A percentile compares a stretch with the other conserved stretches of the same genome.
Evolutionary conservation across 805 yeast genomes (phyloP).

Genomic region (Candida nemodendra): DNA sequence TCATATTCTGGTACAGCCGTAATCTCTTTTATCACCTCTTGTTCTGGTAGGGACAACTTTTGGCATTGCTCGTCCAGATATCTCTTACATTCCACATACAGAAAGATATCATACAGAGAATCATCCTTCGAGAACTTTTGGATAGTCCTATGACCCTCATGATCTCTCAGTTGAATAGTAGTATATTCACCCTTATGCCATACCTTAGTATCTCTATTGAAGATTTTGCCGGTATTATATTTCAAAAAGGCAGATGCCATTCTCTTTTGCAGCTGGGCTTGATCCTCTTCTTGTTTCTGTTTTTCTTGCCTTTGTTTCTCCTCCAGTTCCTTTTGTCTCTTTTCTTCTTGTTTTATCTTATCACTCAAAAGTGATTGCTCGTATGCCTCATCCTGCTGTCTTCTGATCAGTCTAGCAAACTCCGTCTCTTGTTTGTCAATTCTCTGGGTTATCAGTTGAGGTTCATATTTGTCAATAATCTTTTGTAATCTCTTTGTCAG

Average conservation of each 20-base stretch:
- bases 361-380: constrained; percentile 59
- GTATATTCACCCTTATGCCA: constrained; percentile 34
- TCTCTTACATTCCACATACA: constrained; percentile 45
- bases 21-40: constrained; percentile 13
- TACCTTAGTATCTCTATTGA: constrained; percentile 6
- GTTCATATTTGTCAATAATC: constrained; percentile 54
- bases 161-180: constrained; percentile 52
- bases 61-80: constrained; percentile 13
- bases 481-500: constrained; percentile 37
- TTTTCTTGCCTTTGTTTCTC: constrained; percentile 18
- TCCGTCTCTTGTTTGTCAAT: constrained; percentile 60
- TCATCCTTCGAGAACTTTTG: constrained; percentile 41
- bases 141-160: constrained; percentile 50
- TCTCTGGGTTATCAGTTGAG: constrained; percentile 59
- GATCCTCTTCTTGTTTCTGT: constrained; percentile 15
- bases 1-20: constrained; percentile 6
- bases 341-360: constrained; percentile 48
- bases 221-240: constrained; percentile 9
- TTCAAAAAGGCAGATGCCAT: constrained; percentile 25
- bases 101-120: constrained; percentile 47
- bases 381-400: constrained; percentile 68
- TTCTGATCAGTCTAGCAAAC: constrained; percentile 54
- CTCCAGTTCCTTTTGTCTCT: constrained; percentile 29
- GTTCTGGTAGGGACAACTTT: constrained; percentile 11
- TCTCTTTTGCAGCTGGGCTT: constrained; percentile 11